Evolutionary conservation across 306 rosid genomes (phyloP).

Genomic region (Quercus rubra): DNA sequence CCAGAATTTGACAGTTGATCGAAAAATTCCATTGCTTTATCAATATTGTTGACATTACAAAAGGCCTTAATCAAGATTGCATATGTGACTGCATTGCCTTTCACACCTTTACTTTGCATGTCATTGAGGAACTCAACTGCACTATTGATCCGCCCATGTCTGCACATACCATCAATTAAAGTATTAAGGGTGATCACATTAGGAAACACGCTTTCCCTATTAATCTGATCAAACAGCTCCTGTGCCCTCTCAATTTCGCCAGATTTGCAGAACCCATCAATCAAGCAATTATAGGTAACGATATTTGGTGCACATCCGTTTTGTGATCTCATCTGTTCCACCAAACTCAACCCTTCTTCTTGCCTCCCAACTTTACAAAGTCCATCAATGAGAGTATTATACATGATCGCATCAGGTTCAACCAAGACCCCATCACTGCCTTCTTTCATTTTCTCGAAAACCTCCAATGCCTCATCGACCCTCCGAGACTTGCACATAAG

Average conservation of each 20-base stretch:
- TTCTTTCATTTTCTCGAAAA: slow-evolving; percentile 53
- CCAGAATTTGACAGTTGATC: slow-evolving; percentile 54
- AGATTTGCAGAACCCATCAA: slow-evolving; percentile 63
- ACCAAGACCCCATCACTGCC: slow-evolving; percentile 21
- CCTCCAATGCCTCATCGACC: slow-evolving; percentile 58
- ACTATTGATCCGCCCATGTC: slow-evolving; percentile 44
- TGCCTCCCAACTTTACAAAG: slow-evolving; percentile 85
- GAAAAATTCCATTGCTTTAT: slow-evolving; percentile 61
- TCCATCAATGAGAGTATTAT: slow-evolving; percentile 73
- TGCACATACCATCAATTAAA: slow-evolving; percentile 72
- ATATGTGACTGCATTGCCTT: slow-evolving; percentile 59
- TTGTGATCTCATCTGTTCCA: slow-evolving; percentile 53
- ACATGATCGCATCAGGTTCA: slow-evolving; percentile 58
- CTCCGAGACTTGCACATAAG: slow-evolving; percentile 67
- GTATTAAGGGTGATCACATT: slow-evolving; percentile 65
- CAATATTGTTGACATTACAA: slow-evolving; percentile 64
- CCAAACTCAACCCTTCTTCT: slow-evolving; percentile 62
- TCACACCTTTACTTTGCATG: slow-evolving; percentile 54
- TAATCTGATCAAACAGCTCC: slow-evolving; percentile 59
- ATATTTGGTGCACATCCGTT: slow-evolving; percentile 40
- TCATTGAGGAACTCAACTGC: slow-evolving; percentile 61
- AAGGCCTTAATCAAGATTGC: slow-evolving; percentile 55
- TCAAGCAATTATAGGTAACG: slow-evolving; percentile 70
- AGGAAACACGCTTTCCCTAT: slow-evolving; percentile 42
- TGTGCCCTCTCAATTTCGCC: slow-evolving; percentile 57